phyloP scores from a whole-genome alignment of 2,329 filamentous ascomycete species.

The Ascocoryne sarcoides region DNA sequence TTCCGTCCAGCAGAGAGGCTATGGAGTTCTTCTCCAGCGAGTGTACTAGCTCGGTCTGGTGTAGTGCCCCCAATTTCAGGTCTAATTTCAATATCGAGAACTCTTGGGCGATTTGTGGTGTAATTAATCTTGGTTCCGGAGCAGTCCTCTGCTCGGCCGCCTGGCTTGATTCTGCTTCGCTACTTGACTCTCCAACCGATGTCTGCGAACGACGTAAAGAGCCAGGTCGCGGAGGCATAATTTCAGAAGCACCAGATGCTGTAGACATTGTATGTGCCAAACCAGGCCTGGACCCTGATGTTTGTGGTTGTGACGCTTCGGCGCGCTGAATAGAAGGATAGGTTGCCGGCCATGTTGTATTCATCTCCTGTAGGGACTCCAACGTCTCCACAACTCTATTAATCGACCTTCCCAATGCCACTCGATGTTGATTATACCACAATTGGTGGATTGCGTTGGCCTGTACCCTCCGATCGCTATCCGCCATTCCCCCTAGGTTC shows the following conservation, averaged over 20 bases:
- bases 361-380: slow-evolving; percentile 78
- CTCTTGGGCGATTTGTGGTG: slow-evolving; percentile 87
- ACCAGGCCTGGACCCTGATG: slow-evolving; percentile 49
- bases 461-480: slow-evolving; percentile 58
- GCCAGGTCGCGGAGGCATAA: slow-evolving; percentile 34
- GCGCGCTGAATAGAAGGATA: slow-evolving; percentile 76
- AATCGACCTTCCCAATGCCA: slow-evolving; percentile 79
- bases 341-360: slow-evolving; percentile 84
- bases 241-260: slow-evolving; percentile 26
- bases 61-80: slow-evolving; percentile 76
- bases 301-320: slow-evolving; percentile 34
- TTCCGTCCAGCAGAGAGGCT: slow-evolving; percentile 82
- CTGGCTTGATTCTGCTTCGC: slow-evolving; percentile 62
- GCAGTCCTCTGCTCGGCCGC: slow-evolving; percentile 51
- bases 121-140: slow-evolving; percentile 74
- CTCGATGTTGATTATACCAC: slow-evolving; percentile 89
- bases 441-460: slow-evolving; percentile 85
- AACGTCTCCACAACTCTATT: slow-evolving; percentile 77
- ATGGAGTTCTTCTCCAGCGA: slow-evolving; percentile 89
- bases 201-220: slow-evolving; percentile 63
- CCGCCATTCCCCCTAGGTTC: slow-evolving; percentile 32
- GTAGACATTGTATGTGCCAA: slow-evolving; percentile 57
- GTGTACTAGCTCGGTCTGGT: slow-evolving; percentile 86
- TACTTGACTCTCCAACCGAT: slow-evolving; percentile 48
- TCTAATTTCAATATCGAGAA: slow-evolving; percentile 95